phyloP scores from a whole-genome alignment of 2,329 filamentous ascomycete genomes.

The Pezicula rhizophila region DNA sequence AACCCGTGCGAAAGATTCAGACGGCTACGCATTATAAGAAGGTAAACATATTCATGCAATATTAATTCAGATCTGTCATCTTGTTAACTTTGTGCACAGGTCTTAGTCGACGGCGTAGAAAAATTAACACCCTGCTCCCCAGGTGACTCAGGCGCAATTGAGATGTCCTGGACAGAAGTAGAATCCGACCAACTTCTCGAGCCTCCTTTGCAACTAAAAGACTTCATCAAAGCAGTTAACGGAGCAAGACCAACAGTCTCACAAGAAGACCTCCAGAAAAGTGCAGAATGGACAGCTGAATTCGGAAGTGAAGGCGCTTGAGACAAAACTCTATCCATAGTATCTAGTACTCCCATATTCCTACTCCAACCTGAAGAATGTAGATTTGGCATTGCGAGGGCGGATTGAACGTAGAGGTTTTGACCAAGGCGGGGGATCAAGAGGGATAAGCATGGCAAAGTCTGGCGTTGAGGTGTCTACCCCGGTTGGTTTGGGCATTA shows the following conservation, averaged over 20 bases:
- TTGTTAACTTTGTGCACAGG: slow-evolving; percentile 38
- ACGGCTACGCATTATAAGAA: slow-evolving; percentile 97
- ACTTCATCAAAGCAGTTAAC: slow-evolving; percentile 90
- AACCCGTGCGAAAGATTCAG: slow-evolving; percentile 92
- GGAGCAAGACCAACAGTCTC: slow-evolving; percentile 86
- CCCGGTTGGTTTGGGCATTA: too few relatives aligned
- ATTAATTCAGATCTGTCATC: background rate
- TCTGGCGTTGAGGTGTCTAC: background rate
- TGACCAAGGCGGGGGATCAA: background rate
- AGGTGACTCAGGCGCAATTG: slow-evolving; percentile 75
- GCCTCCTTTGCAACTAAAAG: slow-evolving; percentile 79
- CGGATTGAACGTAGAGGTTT: too few relatives aligned
- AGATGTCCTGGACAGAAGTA: slow-evolving; percentile 91
- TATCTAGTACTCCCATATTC: background rate
- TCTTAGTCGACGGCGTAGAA: slow-evolving; percentile 59
- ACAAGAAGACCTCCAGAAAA: slow-evolving; percentile 73
- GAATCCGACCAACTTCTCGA: slow-evolving; percentile 80
- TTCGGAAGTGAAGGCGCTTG: slow-evolving; percentile 80
- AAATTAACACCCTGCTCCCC: slow-evolving; percentile 90
- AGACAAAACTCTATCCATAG: slow-evolving; percentile 2
- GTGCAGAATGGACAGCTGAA: slow-evolving; percentile 90
- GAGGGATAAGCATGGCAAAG: slow-evolving; percentile 12
- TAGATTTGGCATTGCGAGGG: too few relatives aligned
- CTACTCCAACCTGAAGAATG: too few relatives aligned
- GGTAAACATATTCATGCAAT: slow-evolving; percentile 39